Percentiles rank a stretch among this genome's conserved stretches.
These are phyloP conservation scores for Rosa chinensis DNA, from an alignment of 306 rosid genomes.

Conservation along the genomic window DNA sequence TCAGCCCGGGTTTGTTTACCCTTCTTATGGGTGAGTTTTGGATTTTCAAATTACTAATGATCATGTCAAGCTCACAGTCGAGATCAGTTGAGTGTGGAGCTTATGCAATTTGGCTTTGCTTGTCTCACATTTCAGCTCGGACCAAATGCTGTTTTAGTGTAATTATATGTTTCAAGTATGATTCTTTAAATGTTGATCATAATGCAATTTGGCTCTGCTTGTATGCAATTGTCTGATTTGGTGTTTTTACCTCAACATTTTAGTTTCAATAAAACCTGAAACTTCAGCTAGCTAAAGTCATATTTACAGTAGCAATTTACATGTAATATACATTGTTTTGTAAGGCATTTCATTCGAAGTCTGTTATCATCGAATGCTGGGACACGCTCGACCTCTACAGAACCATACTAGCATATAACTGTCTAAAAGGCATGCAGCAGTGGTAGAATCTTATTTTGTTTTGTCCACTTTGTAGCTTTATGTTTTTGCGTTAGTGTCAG, in stretches of 20 bases:
- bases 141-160: background rate
- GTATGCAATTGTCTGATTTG: background rate
- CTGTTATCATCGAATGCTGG: background rate
- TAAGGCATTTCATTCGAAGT: background rate
- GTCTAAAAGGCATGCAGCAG: background rate
- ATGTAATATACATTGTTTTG: background rate
- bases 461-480: background rate
- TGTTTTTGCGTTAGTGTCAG: background rate
- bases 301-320: background rate
- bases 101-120: slow-evolving; percentile 1
- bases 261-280: background rate
- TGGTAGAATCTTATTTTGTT: background rate
- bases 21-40: slow-evolving; percentile 28
- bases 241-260: background rate
- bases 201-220: background rate
- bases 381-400: background rate
- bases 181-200: background rate
- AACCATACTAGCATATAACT: background rate
- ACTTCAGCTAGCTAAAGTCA: background rate
- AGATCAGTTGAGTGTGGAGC: background rate
- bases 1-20: slow-evolving; percentile 26
- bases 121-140: background rate
- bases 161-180: background rate
- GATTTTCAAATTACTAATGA: background rate
- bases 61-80: background rate